phyloP scores from a whole-genome alignment of 106 monocot species.

The Ottelia alismoides region DNA sequence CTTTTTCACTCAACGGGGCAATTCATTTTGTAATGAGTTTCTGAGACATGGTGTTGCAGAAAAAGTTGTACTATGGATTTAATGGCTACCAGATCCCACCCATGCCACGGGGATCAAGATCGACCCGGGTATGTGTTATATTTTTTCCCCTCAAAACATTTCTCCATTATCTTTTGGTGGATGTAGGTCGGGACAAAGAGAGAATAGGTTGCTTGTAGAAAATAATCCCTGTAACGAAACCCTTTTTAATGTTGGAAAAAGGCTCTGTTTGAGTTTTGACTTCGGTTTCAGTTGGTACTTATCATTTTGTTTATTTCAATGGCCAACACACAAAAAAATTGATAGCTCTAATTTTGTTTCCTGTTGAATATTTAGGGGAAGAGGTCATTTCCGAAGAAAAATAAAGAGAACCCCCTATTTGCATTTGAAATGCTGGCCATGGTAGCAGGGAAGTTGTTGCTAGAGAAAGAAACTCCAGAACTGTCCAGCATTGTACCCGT shows the following conservation, averaged over 20 bases:
- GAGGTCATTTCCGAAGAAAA: slow-evolving; percentile 36
- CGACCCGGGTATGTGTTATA: slow-evolving; percentile 40
- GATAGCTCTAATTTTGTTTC: too few species aligned
- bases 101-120: slow-evolving; percentile 37
- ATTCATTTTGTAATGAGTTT: slow-evolving; percentile 8
- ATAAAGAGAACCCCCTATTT: slow-evolving; percentile 27
- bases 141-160: too few species aligned
- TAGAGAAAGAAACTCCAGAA: slow-evolving; percentile 22
- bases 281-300: too few species aligned
- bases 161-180: too few species aligned
- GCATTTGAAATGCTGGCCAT: slow-evolving; percentile 85
- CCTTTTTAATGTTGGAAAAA: too few species aligned
- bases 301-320: too few species aligned
- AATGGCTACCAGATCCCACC: slow-evolving; percentile 37
- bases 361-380: slow-evolving; percentile 77
- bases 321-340: too few species aligned
- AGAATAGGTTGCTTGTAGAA: too few species aligned
- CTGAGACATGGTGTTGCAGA: slow-evolving; percentile 73
- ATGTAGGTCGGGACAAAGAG: too few species aligned
- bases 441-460: slow-evolving; percentile 55
- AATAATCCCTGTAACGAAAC: too few species aligned
- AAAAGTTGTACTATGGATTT: slow-evolving; percentile 50
- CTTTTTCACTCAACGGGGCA: not conserved
- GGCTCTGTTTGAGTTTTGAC: too few species aligned
- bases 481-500: not conserved